Conservation (phyloP, 495 filamentous ascomycete species). For the Penicillium psychrofluorescens region DNA sequence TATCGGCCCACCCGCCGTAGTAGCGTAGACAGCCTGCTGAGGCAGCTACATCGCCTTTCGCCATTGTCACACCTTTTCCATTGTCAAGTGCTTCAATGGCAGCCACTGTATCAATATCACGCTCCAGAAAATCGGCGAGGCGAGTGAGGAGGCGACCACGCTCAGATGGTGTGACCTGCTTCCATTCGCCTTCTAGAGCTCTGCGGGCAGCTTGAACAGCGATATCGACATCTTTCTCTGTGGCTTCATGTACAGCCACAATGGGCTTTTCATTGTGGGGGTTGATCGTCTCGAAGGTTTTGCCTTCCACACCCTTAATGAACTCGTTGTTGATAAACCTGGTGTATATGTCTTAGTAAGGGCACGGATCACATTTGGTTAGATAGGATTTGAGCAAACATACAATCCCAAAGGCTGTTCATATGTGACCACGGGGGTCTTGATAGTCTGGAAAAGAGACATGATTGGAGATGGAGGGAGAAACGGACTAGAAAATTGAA, state of each 20-base stretch:
- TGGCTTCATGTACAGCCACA: slow-evolving; percentile 75
- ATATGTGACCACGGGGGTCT: slow-evolving; percentile 50
- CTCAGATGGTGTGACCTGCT: slow-evolving; percentile 61
- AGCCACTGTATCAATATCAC: slow-evolving; percentile 67
- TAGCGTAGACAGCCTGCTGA: slow-evolving; percentile 74
- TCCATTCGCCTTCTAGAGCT: slow-evolving; percentile 79
- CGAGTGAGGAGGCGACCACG: slow-evolving; percentile 70
- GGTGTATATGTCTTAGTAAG: too few species aligned
- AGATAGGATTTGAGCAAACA: too few species aligned
- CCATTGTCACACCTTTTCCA: slow-evolving; percentile 81
- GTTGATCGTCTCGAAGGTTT: slow-evolving; percentile 75
- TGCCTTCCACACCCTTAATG: slow-evolving; percentile 72
- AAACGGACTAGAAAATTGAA: too few species aligned
- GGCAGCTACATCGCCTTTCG: slow-evolving; percentile 66
- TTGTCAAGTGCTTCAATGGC: slow-evolving; percentile 92
- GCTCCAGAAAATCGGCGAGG: slow-evolving; percentile 79
- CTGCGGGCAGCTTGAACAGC: slow-evolving; percentile 85
- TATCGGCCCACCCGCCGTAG: slow-evolving; percentile 97
- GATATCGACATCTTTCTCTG: slow-evolving; percentile 79
- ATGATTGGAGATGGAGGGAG: slow-evolving; percentile 23
- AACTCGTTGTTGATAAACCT: slow-evolving; percentile 99
- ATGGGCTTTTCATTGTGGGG: slow-evolving; percentile 62
- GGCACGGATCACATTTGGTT: too few species aligned
- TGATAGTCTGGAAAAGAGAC: slow-evolving; percentile 32
- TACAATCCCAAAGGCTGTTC: slow-evolving; percentile 79